Evolutionary conservation across 208 protist species (phyloP).

Genomic region (Leishmania tropica): DNA sequence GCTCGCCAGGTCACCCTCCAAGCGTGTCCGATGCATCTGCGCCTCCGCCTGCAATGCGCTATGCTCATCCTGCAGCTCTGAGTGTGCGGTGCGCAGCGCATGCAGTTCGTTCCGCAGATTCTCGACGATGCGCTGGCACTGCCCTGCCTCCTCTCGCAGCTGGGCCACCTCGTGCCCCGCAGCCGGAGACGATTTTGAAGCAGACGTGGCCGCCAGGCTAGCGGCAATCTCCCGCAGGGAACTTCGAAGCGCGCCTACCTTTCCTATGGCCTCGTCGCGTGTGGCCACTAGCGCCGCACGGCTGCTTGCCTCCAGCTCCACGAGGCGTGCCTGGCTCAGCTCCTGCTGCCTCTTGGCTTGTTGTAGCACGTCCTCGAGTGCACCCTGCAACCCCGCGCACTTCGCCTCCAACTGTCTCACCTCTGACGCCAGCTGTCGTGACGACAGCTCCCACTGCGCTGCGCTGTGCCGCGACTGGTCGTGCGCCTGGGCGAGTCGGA

Average conservation of each 20-base stretch:
- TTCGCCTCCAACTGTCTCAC: slow-evolving; percentile 18
- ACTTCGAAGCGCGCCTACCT: slow-evolving; percentile 15
- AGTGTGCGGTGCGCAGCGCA: neutral
- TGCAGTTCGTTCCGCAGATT: slow-evolving; percentile 25
- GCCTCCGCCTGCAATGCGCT: slow-evolving; percentile 12
- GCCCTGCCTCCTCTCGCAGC: neutral
- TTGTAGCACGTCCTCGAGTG: slow-evolving; percentile 25
- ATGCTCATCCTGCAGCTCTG: slow-evolving; percentile 27
- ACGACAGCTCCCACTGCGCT: slow-evolving; percentile 43
- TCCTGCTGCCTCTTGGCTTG: slow-evolving; percentile 19
- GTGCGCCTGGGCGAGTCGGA: slow-evolving; percentile 36
- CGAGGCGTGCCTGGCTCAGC: slow-evolving; percentile 23
- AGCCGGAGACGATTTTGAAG: slow-evolving; percentile 3
- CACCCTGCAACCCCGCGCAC: slow-evolving; percentile 18
- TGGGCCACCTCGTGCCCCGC: slow-evolving; percentile 6
- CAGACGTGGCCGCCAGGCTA: neutral
- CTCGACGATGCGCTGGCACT: neutral
- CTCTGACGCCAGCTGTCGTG: slow-evolving; percentile 32
- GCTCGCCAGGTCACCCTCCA: slow-evolving; percentile 22
- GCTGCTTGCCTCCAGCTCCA: slow-evolving; percentile 13
- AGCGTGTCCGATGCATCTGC: slow-evolving; percentile 6
- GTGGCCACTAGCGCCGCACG: slow-evolving; percentile 18
- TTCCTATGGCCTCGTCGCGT: slow-evolving; percentile 17
- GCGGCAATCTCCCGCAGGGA: slow-evolving; percentile 7
- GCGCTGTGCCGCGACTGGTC: slow-evolving; percentile 36